These are phyloP conservation scores for Ophiostoma piceae DNA, from an alignment of 2,329 filamentous ascomycete genomes.

Conservation along the genomic window DNA sequence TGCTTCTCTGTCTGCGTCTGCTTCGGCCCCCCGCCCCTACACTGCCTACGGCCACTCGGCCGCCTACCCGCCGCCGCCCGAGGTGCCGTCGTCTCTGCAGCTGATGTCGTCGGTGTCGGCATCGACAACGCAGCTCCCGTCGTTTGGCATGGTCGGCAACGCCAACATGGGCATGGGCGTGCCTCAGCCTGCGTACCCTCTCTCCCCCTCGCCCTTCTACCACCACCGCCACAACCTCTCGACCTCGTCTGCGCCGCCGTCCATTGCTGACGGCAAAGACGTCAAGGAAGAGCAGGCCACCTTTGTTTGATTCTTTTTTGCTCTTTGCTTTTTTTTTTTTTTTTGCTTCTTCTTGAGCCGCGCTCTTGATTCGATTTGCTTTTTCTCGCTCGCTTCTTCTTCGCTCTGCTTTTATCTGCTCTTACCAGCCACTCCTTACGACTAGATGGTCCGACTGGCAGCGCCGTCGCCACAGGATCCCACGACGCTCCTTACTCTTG, in stretches of 20 bases:
- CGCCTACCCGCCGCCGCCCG: constrained; percentile 39
- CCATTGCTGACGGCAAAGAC: constrained; percentile 33
- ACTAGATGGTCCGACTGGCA: constrained; percentile 23
- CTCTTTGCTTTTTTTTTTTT: background rate
- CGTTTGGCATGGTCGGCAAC: constrained; percentile 23
- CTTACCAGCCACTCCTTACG: constrained; percentile 27
- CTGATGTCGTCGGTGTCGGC: constrained; percentile 33
- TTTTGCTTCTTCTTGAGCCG: background rate
- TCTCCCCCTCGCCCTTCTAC: constrained; percentile 24
- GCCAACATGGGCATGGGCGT: constrained; percentile 18
- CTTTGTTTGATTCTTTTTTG: constrained; percentile 12
- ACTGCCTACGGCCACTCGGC: constrained; percentile 31
- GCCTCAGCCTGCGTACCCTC: constrained; percentile 32
- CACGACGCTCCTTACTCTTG: constrained; percentile 30
- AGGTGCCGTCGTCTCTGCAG: constrained; percentile 34
- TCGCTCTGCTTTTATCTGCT: constrained; percentile 26
- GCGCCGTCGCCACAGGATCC: constrained; percentile 32
- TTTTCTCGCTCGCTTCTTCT: constrained; percentile 29
- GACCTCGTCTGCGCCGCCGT: constrained; percentile 35
- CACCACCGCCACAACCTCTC: constrained; percentile 39
- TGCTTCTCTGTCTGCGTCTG: background rate
- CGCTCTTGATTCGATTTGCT: constrained; percentile 11
- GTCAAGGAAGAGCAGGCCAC: constrained; percentile 21
- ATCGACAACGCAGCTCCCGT: constrained; percentile 38
- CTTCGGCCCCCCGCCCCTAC: constrained; percentile 18